phyloP scores from a whole-genome alignment of 2,329 filamentous ascomycete genomes.

The Epichloe baconii region DNA sequence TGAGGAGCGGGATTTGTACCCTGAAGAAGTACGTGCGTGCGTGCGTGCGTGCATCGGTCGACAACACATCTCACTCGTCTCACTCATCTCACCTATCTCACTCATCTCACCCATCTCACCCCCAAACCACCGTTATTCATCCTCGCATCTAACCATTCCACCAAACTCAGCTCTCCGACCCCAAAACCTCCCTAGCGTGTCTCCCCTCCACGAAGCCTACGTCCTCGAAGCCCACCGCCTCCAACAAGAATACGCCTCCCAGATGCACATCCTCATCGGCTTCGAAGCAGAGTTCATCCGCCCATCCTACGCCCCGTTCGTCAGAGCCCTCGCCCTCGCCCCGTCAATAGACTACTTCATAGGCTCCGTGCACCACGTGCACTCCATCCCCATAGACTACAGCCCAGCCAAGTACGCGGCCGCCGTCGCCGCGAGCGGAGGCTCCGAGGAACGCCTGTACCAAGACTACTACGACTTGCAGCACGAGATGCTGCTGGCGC shows the following conservation, averaged over 20 bases:
- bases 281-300: constrained; percentile 94
- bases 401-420: constrained; percentile 52
- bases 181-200: constrained; percentile 31
- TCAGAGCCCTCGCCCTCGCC: constrained; percentile 45
- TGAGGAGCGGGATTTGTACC: constrained; percentile 65
- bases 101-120: neutral
- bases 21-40: constrained; percentile 56
- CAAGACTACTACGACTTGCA: constrained; percentile 83
- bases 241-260: constrained; percentile 51
- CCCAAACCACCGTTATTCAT: neutral
- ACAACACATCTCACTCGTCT: too few species aligned
- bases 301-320: constrained; percentile 42
- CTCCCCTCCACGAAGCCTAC: constrained; percentile 56
- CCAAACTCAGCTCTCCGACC: constrained; percentile 32
- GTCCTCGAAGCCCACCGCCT: constrained; percentile 63
- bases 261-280: constrained; percentile 72
- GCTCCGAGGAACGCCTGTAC: constrained; percentile 60
- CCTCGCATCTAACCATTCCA: neutral
- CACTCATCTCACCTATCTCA: neutral
- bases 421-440: constrained; percentile 19
- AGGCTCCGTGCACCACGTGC: constrained; percentile 83
- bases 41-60: too few species aligned
- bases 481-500: constrained; percentile 58
- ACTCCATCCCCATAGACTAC: constrained; percentile 81
- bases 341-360: constrained; percentile 77